Base-by-base conservation (phyloP, 148 eudicot genomes). In the Diospyros kaki region DNA sequence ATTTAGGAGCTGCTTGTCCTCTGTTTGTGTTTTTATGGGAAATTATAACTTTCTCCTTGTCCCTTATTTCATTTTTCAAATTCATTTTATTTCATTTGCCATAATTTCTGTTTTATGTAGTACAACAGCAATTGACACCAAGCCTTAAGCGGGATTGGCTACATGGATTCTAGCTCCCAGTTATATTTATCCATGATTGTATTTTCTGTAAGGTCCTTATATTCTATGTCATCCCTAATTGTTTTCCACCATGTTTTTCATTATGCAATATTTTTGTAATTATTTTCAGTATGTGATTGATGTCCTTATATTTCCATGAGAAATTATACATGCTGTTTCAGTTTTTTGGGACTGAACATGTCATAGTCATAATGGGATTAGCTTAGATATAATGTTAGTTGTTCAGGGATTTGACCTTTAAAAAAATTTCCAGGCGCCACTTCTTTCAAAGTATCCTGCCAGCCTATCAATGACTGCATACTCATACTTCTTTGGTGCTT, bases 381-480 rank as follows among this genome's bases (percentile, higher is more conserved):
- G 56, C 43, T 45, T 38, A 28, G 18, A 12, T 15, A 18, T 45
- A 48, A 59, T 73, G 5, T 28, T 28, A 7, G 43, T n/a, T 38
- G 56, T 28, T 73, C 18, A 45, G 61, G 64, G 1, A 39, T 64
- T 70, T 75, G 46, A 74, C 81, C 73, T 78, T 67, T 4, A 72
- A 63, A 69, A 68, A 15, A 18, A 60, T 85, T 82, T 71, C 28
- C 91, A 94, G 98, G 97, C 97, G 82, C 91, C 94, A 46, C 76
- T 94, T 78, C 77, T 94, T 52, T 90, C 88, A 72, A 89, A 85
- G 76, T 94, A 92, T 82, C 98, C 98, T 68, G 97, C 98, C 84
- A 90, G 90, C 82, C 81, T 94, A 74, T 94, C 98, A n/a, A 81
- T 94, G 81, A 94, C 98, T 59, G 98, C 97, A 59, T 94, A 86